phyloP scores from a whole-genome alignment of 331 rosid species.

The Quercus tomentella region DNA sequence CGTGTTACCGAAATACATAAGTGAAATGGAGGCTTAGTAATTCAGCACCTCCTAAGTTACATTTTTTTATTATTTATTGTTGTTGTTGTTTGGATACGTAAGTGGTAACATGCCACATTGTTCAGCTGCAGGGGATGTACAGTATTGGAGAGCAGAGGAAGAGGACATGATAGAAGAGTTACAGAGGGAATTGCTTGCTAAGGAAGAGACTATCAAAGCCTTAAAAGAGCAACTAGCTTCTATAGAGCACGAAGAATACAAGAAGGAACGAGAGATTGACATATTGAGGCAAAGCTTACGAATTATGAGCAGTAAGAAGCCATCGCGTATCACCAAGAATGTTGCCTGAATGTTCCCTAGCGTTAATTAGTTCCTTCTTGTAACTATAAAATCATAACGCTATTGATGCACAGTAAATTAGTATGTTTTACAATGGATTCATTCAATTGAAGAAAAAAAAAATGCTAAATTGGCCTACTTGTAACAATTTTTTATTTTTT shows the following conservation, averaged over 20 bases:
- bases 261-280: constrained; percentile 71
- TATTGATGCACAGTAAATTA: background rate
- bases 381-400: background rate
- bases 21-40: background rate
- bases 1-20: no score
- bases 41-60: background rate
- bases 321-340: constrained; percentile 34
- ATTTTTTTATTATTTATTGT: no score
- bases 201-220: constrained; percentile 52
- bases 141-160: constrained; percentile 74
- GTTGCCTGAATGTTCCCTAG: constrained; percentile 11
- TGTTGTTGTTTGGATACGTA: no score
- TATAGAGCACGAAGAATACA: constrained; percentile 53
- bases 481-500: background rate
- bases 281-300: constrained; percentile 85
- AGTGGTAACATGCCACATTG: background rate
- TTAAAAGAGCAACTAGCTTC: constrained; percentile 42
- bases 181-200: constrained; percentile 50
- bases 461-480: background rate
- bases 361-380: background rate
- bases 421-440: background rate
- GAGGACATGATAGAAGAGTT: constrained; percentile 59
- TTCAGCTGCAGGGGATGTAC: constrained; percentile 55
- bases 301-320: constrained; percentile 66
- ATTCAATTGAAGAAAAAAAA: background rate